These are phyloP conservation scores for Globisporangium abappressorium DNA, from an alignment of 352 stramenopile species.

Conservation along the genomic window DNA sequence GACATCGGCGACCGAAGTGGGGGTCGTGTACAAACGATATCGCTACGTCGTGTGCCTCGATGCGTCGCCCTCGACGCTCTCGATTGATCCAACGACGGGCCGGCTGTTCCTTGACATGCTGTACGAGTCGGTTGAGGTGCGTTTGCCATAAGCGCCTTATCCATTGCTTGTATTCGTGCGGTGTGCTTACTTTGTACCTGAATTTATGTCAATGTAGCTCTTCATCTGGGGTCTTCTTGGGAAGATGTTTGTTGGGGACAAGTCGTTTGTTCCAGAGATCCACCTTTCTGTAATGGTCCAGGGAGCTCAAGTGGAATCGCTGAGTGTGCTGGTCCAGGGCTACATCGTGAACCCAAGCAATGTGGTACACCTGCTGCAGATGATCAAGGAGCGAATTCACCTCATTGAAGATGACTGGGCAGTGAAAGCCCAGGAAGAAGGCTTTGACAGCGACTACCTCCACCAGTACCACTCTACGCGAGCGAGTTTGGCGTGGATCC, in stretches of 20 bases:
- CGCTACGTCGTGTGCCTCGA: constrained; percentile 84
- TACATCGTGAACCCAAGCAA: constrained; percentile 71
- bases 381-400: constrained; percentile 73
- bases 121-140: constrained; percentile 67
- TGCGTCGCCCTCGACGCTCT: constrained; percentile 76
- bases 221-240: constrained; percentile 69
- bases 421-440: constrained; percentile 29
- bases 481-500: constrained; percentile 66
- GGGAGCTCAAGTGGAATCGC: constrained; percentile 67
- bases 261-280: constrained; percentile 59
- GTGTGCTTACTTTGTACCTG: background rate
- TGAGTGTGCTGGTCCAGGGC: constrained; percentile 80
- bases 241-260: constrained; percentile 50
- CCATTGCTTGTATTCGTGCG: background rate
- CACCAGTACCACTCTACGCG: constrained; percentile 24
- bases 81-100: constrained; percentile 72
- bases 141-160: too few relatives aligned
- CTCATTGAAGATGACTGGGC: constrained; percentile 86
- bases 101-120: constrained; percentile 79
- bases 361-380: constrained; percentile 46
- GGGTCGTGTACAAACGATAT: constrained; percentile 73
- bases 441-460: constrained; percentile 12
- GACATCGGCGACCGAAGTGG: constrained; percentile 44
- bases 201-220: constrained; percentile 33
- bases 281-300: constrained; percentile 83